Conservation (phyloP, 192 early-diverging fungal species). For the Dissophora globulifera region DNA sequence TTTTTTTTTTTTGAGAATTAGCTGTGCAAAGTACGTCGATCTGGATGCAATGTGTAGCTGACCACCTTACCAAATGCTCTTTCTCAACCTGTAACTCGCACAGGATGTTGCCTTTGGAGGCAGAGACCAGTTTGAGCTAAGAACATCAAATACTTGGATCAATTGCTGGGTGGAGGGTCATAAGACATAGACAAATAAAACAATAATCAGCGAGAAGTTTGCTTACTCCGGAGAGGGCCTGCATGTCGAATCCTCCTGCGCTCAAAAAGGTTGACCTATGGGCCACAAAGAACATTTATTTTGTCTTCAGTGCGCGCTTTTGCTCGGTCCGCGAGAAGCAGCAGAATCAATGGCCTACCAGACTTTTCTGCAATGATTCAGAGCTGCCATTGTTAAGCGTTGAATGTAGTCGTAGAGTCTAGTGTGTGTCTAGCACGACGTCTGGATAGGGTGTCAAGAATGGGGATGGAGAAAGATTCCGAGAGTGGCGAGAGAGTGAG, state of each 20-base stretch:
- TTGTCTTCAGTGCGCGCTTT: neutral
- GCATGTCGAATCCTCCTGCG: slow-evolving; percentile 33
- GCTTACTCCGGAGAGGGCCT: slow-evolving; percentile 43
- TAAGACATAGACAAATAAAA: too few relatives aligned
- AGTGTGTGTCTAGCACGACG: too few relatives aligned
- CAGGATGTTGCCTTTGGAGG: slow-evolving; percentile 46
- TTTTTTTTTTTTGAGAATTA: too few relatives aligned
- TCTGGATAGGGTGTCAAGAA: too few relatives aligned
- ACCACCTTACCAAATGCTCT: slow-evolving; percentile 58
- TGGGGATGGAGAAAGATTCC: too few relatives aligned
- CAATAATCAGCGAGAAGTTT: neutral
- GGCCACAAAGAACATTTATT: neutral
- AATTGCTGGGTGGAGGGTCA: too few relatives aligned
- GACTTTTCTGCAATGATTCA: slow-evolving; percentile 45
- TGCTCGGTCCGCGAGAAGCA: neutral
- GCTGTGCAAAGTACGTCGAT: too few relatives aligned
- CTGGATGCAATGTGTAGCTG: neutral
- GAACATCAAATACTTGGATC: neutral
- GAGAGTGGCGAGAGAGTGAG: too few relatives aligned
- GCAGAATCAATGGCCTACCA: slow-evolving; percentile 19
- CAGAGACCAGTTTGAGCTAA: slow-evolving; percentile 56
- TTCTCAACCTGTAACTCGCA: slow-evolving; percentile 58
- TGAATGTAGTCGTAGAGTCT: neutral
- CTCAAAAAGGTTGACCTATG: slow-evolving; percentile 35
- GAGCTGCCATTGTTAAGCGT: slow-evolving; percentile 16